phyloP scores from a whole-genome alignment of 306 rosid species.

The Astragalus membranaceus region DNA sequence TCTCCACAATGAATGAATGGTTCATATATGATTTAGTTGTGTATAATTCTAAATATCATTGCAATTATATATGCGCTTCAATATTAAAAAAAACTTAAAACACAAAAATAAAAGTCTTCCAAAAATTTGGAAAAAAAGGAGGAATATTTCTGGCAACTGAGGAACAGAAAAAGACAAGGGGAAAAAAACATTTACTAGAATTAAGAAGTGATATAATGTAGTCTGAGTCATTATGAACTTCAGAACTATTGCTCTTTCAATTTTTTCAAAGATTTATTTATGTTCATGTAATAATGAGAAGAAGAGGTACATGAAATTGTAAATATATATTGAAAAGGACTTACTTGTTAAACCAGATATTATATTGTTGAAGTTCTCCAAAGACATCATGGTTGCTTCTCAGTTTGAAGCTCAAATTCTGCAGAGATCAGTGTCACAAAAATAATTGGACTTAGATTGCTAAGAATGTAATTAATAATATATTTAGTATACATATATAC shows the following conservation, averaged over 20 bases:
- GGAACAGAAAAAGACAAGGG: background rate
- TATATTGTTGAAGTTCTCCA: conserved; percentile 29
- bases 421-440: conserved; percentile 8
- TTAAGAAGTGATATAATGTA: background rate
- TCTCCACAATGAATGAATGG: too few relatives aligned
- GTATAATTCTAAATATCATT: background rate
- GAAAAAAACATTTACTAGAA: background rate
- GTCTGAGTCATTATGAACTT: background rate
- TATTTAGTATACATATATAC: background rate
- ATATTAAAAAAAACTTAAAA: too few relatives aligned
- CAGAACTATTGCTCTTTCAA: background rate
- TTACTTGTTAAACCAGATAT: conserved; percentile 31
- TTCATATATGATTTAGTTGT: background rate
- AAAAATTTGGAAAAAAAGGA: background rate
- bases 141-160: background rate
- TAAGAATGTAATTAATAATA: background rate
- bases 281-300: background rate
- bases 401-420: conserved; percentile 24
- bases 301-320: background rate
- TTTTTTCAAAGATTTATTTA: background rate
- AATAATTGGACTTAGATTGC: conserved; percentile 1
- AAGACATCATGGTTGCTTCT: conserved; percentile 42
- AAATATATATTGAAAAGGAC: conserved; percentile 1
- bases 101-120: background rate
- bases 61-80: background rate